These are phyloP conservation scores for Pisolithus orientalis DNA, from an alignment of 768 basidiomycete species.

Conservation along the genomic window DNA sequence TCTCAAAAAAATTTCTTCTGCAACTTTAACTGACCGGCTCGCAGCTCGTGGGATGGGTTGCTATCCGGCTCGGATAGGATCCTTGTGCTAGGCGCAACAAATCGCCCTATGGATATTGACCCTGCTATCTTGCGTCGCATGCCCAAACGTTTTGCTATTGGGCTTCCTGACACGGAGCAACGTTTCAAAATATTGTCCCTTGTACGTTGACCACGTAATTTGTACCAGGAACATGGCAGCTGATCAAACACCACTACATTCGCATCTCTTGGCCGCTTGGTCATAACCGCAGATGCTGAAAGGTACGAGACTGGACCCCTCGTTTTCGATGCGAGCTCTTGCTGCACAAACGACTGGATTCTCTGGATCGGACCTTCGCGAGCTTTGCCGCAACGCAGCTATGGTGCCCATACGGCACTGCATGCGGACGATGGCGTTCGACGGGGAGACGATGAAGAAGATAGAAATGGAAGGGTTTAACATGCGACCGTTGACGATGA, in stretches of 20 bases:
- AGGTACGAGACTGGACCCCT: slow-evolving; percentile 59
- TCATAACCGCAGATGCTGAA: slow-evolving; percentile 63
- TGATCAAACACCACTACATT: background rate
- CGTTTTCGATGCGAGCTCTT: slow-evolving; percentile 56
- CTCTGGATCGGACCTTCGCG: slow-evolving; percentile 88
- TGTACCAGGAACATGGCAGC: background rate
- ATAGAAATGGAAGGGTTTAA: slow-evolving; percentile 53
- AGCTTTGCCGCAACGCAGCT: slow-evolving; percentile 88
- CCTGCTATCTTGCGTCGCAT: slow-evolving; percentile 87
- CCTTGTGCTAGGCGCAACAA: slow-evolving; percentile 90
- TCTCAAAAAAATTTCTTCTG: no score
- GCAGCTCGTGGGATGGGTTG: slow-evolving; percentile 92
- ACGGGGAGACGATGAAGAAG: slow-evolving; percentile 43
- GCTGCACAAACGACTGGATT: slow-evolving; percentile 66
- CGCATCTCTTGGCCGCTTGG: background rate
- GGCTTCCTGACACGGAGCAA: slow-evolving; percentile 72
- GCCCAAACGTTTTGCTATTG: slow-evolving; percentile 92
- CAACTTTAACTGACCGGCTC: background rate
- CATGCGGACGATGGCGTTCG: slow-evolving; percentile 47
- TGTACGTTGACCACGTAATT: slow-evolving; percentile 34
- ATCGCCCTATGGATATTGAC: slow-evolving; percentile 90
- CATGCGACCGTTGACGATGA: slow-evolving; percentile 62
- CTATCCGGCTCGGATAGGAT: slow-evolving; percentile 76
- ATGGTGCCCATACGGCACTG: slow-evolving; percentile 89
- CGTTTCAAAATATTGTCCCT: slow-evolving; percentile 78